Base-by-base conservation (phyloP, 495 filamentous ascomycete genomes). In the Bombardia bombarda region DNA sequence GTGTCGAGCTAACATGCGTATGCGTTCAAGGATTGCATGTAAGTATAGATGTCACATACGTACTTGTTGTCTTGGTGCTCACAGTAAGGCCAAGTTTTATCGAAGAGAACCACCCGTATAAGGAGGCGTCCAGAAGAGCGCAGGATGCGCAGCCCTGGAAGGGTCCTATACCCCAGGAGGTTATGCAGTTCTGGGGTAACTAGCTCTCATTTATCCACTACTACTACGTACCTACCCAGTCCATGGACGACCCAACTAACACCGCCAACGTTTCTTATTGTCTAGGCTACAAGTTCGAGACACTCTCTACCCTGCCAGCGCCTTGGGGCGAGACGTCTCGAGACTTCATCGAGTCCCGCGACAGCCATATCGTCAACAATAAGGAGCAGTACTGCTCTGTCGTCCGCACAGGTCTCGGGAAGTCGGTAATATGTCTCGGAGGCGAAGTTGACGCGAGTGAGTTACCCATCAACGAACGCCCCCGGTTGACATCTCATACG, bases 201-300 rank as follows among this genome's bases (percentile, higher is more conserved):
- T 50, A 90, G 88, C 4, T n/a, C n/a, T n/a, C n/a, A n/a, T n/a
- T n/a, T n/a, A n/a, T n/a, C n/a, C n/a, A n/a, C n/a, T n/a, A n/a
- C n/a, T n/a, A n/a, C n/a, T n/a, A n/a, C n/a, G n/a, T n/a, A n/a
- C n/a, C n/a, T n/a, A n/a, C n/a, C n/a, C n/a, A n/a, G n/a, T n/a
- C n/a, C n/a, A n/a, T n/a, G n/a, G n/a, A n/a, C n/a, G n/a, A n/a
- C n/a, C n/a, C n/a, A n/a, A n/a, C n/a, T n/a, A n/a, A n/a, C n/a
- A n/a, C n/a, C n/a, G n/a, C n/a, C n/a, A n/a, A n/a, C n/a, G n/a
- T n/a, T n/a, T n/a, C n/a, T n/a, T n/a, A n/a, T n/a, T 18, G 16
- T 16, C 0, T 49, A 92, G 88, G 92, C 17, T 97, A 97, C 67
- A 97, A 97, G 61, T 99, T 99, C 52, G 92, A 99, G 61, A 82